phyloP scores from a whole-genome alignment of 177 flowering plant species.

The Tripterygium wilfordii region DNA sequence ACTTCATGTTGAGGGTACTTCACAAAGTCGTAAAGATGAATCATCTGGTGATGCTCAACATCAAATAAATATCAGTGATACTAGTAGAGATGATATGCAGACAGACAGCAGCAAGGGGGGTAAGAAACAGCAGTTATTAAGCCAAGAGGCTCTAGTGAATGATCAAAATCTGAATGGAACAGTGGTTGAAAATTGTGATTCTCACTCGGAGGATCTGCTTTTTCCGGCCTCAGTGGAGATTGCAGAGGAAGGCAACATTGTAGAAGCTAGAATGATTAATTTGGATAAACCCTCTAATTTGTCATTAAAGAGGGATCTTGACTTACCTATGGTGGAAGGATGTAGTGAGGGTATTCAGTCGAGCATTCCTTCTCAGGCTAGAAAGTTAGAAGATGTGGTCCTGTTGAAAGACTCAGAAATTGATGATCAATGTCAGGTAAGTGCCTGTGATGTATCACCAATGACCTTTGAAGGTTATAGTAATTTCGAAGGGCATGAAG shows the following conservation, averaged over 20 bases:
- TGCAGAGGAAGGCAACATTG: slow-evolving; percentile 5
- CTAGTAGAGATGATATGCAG: slow-evolving; percentile 5
- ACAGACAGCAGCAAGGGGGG: background rate
- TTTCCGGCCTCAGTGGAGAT: slow-evolving; percentile 1
- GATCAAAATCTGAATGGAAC: slow-evolving; percentile 6
- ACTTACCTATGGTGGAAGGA: too few relatives aligned
- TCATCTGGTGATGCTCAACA: slow-evolving; percentile 11
- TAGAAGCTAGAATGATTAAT: slow-evolving; percentile 10
- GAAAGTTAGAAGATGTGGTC: slow-evolving; percentile 12
- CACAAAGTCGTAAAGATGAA: slow-evolving; percentile 19
- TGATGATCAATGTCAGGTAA: slow-evolving; percentile 10
- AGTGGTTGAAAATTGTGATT: slow-evolving; percentile 5
- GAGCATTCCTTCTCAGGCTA: slow-evolving; percentile 7
- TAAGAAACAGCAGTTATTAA: background rate
- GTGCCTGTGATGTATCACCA: slow-evolving; percentile 7
- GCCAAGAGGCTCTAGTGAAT: slow-evolving; percentile 9
- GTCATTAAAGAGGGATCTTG: slow-evolving; percentile 16
- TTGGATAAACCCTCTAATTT: slow-evolving; percentile 10
- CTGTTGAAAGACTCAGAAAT: slow-evolving; percentile 5
- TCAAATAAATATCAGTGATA: slow-evolving; percentile 9
- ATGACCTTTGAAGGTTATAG: slow-evolving; percentile 8
- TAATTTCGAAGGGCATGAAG: slow-evolving; percentile 9
- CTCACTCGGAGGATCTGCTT: slow-evolving; percentile 6
- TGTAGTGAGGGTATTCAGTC: slow-evolving; percentile 8
- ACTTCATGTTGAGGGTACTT: slow-evolving; percentile 15